Base-by-base conservation (phyloP, 2,329 filamentous ascomycete genomes). In the Pseudogymnoascus sp. region DNA sequence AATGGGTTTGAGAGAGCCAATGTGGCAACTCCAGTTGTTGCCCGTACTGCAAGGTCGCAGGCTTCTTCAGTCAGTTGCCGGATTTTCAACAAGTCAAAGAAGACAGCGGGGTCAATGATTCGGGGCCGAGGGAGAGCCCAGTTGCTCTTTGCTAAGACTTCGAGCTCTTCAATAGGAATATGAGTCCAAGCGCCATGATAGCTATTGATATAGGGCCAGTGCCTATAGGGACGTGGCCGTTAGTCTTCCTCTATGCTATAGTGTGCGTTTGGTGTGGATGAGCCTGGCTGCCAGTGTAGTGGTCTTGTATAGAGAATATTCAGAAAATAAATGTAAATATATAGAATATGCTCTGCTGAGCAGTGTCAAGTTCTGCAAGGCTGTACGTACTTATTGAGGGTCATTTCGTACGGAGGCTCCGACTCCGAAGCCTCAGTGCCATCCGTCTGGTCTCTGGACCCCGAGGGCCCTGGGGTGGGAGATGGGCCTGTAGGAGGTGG, bases 181-280 rank as follows among this genome's bases (percentile, higher is more conserved):
- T 92, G 88, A 13, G 93, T 83, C 91, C 91, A 95, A 69, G 90
- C 87, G 23, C 90, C 91, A 73, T 93, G 88, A 72, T 90, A 95
- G 28, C 87, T 89, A 21, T 90, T 92, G 65, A 95, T 92, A 75
- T 92, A 91, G 68, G 87, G 84, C 90, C 90, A 93, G 77, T 93
- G 90, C 75, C 90, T 93, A 64, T 61, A 36, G 39, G 51, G 60
- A 67, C 63, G 70, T 57, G 48, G 13, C 10, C 25, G 16, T 57
- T 34, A 57, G 25, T 19, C n/a, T 57, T 25, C 25, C 5, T 34
- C 48, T 34, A 31, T 31, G n/a, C 25, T 16, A 34, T 28, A 25
- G 25, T 54, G 7, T 16, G 11, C 19, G 25, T 28, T 54, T 31
- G 48, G 13, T 13, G 25, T 13, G 10, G 10, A 34, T 34, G 10